Percentiles rank a stretch among this genome's conserved stretches.
Evolutionary conservation across 2,329 filamentous ascomycete genomes (phyloP).

Genomic region (Teratosphaeria gauchensis): DNA sequence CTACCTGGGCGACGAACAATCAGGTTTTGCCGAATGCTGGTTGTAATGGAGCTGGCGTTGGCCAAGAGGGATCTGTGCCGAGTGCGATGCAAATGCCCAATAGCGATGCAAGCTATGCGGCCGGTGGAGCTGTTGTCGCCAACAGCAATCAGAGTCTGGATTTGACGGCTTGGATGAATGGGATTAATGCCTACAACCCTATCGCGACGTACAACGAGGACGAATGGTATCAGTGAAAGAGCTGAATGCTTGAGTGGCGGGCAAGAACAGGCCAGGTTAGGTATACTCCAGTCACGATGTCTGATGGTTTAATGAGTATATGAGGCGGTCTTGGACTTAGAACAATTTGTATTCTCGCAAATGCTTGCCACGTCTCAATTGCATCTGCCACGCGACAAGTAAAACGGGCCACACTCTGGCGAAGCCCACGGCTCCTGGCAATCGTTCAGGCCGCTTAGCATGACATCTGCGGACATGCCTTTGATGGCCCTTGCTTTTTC

Average conservation of each 20-base stretch:
- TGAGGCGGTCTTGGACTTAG: neutral
- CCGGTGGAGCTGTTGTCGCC: neutral
- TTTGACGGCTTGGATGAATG: conserved; percentile 18
- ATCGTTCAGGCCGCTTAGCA: too few species aligned
- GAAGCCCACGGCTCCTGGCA: too few species aligned
- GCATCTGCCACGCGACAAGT: too few species aligned
- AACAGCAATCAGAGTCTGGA: conserved; percentile 1
- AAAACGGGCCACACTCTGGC: too few species aligned
- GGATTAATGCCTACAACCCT: conserved; percentile 16
- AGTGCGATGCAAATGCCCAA: neutral
- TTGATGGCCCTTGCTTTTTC: too few species aligned
- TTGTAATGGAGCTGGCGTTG: neutral
- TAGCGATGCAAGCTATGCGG: neutral
- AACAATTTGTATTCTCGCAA: too few species aligned
- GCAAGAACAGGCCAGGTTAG: neutral
- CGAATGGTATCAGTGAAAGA: conserved; percentile 31
- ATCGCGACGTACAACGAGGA: conserved; percentile 29
- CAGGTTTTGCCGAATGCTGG: conserved; percentile 1
- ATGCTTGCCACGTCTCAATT: too few species aligned
- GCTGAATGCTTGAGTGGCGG: neutral
- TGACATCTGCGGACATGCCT: too few species aligned
- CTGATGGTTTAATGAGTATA: neutral
- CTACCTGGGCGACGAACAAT: conserved; percentile 6
- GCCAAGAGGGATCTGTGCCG: neutral
- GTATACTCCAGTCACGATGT: neutral